Evolutionary conservation across 495 filamentous ascomycete genomes (phyloP).

Genomic region (Saxispiralis lemnorum): DNA sequence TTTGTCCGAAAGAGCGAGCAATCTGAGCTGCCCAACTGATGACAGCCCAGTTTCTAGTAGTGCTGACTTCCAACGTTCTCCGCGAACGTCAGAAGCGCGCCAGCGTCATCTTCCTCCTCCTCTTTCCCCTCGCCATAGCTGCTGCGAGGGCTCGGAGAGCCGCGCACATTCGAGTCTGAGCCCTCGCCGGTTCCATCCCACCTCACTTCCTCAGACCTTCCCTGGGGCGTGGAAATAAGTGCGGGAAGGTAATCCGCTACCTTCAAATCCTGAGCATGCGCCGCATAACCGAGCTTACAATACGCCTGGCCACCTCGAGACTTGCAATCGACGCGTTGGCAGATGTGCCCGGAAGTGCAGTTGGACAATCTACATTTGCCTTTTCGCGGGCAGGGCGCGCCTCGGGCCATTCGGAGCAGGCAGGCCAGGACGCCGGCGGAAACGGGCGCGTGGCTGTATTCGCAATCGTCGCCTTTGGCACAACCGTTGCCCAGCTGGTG

Average conservation of each 20-base stretch:
- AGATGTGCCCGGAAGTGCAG: conserved; percentile 18
- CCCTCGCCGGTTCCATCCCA: neutral
- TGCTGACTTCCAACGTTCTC: too few relatives aligned
- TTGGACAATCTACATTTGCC: conserved; percentile 13
- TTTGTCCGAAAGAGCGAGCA: too few relatives aligned
- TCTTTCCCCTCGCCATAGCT: too few relatives aligned
- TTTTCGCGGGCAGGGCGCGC: conserved; percentile 13
- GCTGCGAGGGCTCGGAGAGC: neutral
- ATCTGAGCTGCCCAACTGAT: too few relatives aligned
- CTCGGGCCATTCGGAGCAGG: conserved; percentile 13
- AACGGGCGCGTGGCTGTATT: conserved; percentile 14
- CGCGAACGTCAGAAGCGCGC: too few relatives aligned
- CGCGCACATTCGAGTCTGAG: neutral
- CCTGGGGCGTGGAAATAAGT: neutral
- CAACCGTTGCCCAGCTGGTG: conserved; percentile 14
- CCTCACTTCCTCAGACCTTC: neutral
- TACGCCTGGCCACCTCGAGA: conserved; percentile 5
- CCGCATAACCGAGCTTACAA: conserved; percentile 7
- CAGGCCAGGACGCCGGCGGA: conserved; percentile 6
- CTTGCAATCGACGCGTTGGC: conserved; percentile 15
- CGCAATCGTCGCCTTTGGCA: conserved; percentile 9
- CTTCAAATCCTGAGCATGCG: conserved; percentile 5
- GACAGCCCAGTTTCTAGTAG: too few relatives aligned
- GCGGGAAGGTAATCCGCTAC: conserved; percentile 3
- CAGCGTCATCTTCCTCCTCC: neutral